Evolutionary conservation across 257 asterid species (phyloP), one percentile per base, ranked within the genome.

Genomic region (Ballota nigra): DNA sequence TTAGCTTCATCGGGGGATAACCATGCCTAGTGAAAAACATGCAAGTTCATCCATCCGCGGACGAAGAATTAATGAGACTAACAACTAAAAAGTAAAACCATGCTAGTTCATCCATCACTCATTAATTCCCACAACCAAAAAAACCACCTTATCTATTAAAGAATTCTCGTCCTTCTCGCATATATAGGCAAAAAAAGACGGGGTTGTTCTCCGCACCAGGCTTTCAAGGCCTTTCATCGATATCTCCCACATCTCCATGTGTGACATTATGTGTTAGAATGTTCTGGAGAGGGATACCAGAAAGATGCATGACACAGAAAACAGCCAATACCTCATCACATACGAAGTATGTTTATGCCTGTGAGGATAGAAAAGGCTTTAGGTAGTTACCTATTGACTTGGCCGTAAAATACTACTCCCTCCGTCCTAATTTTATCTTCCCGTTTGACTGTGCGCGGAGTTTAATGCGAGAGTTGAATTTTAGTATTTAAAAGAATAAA

Each of bases 21-120:
- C 53, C 99, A 95, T 95, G 67, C 99, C 99, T 55, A 98, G 99
- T 71, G 99, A 97, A 82, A 95, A 95, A 82, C 99, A 95, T 43
- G 99, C 99, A 63, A 95, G 90, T 83, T 95, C 98, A 84, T 92
- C 99, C 98, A 92, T 95, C 98, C 92, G 94, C 77, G 81, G 31
- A 69, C 43, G 77, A 75, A 80, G 70, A 63, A 58, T 23, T 59
- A 36, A 67, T 40, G 62, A 73, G 78, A 73, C 77, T 20, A 77
- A 60, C 45, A 19, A 56, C 29, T 49, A 26, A 63, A 67, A 65
- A 63, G 64, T 20, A 31, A 59, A 20, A 52, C n/a, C n/a, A n/a
- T n/a, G 4, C 53, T 57, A 60, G 24, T 29, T n/a, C n/a, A n/a
- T n/a, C n/a, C n/a, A 61, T 34, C 75, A n/a, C 31, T 47, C 12